Evolutionary conservation across 495 filamentous ascomycete species (phyloP), one percentile per base, ranked within the genome.

Genomic region (Lineolata rhizophorae): DNA sequence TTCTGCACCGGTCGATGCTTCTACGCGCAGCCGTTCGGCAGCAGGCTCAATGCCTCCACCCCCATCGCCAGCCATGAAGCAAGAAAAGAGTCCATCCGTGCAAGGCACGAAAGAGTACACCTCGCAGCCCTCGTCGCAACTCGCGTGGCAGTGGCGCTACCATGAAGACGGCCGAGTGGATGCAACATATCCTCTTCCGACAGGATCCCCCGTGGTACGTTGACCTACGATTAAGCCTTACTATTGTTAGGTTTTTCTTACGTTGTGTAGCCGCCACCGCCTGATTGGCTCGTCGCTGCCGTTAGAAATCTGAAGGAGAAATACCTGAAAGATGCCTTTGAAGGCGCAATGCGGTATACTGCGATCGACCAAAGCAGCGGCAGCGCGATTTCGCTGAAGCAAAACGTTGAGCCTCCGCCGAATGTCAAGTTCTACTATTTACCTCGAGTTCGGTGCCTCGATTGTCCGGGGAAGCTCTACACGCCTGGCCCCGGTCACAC

Each of bases 391-490:
- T 36, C 36, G 28, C 50, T 63, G 31, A 52, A 54, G 11, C 56
- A 60, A 1, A 52, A 46, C 27, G 52, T 62, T 15, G 51, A 65
- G 3, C 37, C 54, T 5, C 59, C 69, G 3, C 44, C 58, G 4
- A 48, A 64, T 40, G 51, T 76, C 37, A 73, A 76, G 51, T 76
- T 67, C 27, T 66, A 74, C 51, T 90, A 67, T 38, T 59, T 90
- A 24, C 82, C 87, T 1, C 65, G 87, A 18, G 92, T 94, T 34
- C 64, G 73, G 20, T 97, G 87, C 45, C 65, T 69, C 26, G 87
- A 94, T 47, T 94, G 87, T 52, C 78, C 85, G 2, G 80, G 82
- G 20, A 94, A 93, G 49, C 55, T 91, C 19, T 97, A 97, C 49
- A 92, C 76, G 0, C 75, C 81, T 1, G 76, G 78, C 0, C 84